phyloP scores from a whole-genome alignment of 495 filamentous ascomycete genomes.

The Daldinia concentrica region DNA sequence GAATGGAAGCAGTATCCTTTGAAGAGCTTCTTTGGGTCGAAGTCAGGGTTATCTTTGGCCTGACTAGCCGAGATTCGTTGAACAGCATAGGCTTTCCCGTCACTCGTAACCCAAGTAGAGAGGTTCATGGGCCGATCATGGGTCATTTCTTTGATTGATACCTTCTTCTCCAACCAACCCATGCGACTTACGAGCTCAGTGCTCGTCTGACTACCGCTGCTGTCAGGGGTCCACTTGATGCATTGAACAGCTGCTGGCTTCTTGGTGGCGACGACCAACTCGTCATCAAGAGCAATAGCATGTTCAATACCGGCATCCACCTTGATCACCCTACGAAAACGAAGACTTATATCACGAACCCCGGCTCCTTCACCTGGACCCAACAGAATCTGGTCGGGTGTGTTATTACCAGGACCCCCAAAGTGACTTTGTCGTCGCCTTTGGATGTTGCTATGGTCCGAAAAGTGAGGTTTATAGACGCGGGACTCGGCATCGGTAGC shows the following conservation, averaged over 20 bases:
- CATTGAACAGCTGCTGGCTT: slow-evolving; percentile 96
- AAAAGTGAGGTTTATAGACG: slow-evolving; percentile 85
- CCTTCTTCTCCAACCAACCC: slow-evolving; percentile 81
- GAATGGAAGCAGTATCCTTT: slow-evolving; percentile 89
- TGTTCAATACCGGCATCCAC: slow-evolving; percentile 92
- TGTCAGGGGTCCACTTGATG: slow-evolving; percentile 91
- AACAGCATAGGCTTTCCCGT: slow-evolving; percentile 91
- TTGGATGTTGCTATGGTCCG: slow-evolving; percentile 71
- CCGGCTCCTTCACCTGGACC: slow-evolving; percentile 80
- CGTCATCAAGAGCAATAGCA: slow-evolving; percentile 90
- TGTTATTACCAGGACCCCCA: slow-evolving; percentile 63
- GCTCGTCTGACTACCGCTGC: slow-evolving; percentile 81
- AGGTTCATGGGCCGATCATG: slow-evolving; percentile 98
- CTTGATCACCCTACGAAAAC: slow-evolving; percentile 97
- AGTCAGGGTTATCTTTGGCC: slow-evolving; percentile 41
- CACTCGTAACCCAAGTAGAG: slow-evolving; percentile 89
- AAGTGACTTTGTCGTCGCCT: slow-evolving; percentile 76
- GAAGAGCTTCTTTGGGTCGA: slow-evolving; percentile 74
- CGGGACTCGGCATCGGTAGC: slow-evolving; percentile 81
- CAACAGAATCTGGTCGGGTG: slow-evolving; percentile 63
- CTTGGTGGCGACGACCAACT: slow-evolving; percentile 90
- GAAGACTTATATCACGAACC: slow-evolving; percentile 84
- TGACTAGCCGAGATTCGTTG: slow-evolving; percentile 64
- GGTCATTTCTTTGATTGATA: slow-evolving; percentile 83
- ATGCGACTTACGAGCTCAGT: slow-evolving; percentile 91